Conservation (phyloP, 257 asterid species). For the Solanum medicagineum region DNA sequence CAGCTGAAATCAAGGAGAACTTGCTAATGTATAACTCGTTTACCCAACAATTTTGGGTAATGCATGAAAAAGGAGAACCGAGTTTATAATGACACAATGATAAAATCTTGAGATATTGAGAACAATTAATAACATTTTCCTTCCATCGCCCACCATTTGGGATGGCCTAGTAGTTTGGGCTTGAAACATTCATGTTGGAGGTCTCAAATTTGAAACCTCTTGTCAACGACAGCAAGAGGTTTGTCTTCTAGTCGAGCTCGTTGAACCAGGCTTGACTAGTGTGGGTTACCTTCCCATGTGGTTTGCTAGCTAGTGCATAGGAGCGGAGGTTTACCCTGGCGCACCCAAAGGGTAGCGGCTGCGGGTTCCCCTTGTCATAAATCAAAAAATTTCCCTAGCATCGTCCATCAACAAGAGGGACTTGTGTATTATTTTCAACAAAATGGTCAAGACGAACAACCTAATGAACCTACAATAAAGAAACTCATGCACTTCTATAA, state of each 20-base stretch:
- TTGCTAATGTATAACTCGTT: background rate
- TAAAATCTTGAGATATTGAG: background rate
- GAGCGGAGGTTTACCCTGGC: no score
- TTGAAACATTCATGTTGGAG: no score
- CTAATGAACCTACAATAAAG: background rate
- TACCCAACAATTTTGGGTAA: background rate
- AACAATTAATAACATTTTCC: background rate
- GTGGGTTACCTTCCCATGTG: no score
- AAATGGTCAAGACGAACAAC: background rate
- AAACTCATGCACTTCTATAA: background rate
- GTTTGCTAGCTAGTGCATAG: no score
- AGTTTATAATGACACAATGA: background rate
- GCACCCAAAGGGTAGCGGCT: no score
- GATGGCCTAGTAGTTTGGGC: no score
- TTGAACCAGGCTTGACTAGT: no score
- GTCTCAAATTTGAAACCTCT: no score
- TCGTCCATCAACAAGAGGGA: background rate
- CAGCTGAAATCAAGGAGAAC: background rate
- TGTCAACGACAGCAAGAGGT: no score
- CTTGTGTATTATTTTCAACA: background rate
- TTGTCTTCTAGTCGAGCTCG: no score
- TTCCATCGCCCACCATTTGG: background rate
- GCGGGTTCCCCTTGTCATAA: no score
- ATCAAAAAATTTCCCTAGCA: background rate
- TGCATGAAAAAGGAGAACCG: background rate